These are phyloP conservation scores for Stellera chamaejasme DNA, from an alignment of 345 rosid species.

Conservation along the genomic window DNA sequence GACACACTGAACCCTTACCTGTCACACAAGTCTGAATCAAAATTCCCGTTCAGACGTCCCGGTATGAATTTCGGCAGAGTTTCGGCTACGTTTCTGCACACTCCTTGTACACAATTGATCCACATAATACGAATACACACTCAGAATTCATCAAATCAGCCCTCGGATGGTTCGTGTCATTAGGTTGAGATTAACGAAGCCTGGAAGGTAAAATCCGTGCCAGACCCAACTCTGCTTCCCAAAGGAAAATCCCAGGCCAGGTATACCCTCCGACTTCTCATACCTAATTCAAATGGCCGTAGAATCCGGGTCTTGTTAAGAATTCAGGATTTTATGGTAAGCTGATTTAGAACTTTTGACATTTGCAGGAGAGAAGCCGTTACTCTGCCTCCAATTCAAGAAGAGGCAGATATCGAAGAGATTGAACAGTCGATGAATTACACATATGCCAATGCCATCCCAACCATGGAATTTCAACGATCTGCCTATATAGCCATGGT, in stretches of 20 bases:
- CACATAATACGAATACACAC: no score
- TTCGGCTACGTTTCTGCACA: no score
- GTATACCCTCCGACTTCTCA: constrained; percentile 20
- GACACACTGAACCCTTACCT: no score
- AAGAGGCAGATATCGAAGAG: constrained; percentile 44
- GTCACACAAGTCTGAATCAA: no score
- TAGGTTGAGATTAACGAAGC: constrained; percentile 83
- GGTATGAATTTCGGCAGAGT: no score
- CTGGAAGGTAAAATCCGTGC: constrained; percentile 51
- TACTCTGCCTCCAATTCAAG: constrained; percentile 48
- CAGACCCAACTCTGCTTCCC: constrained; percentile 63
- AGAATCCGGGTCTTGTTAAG: neutral
- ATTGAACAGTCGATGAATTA: constrained; percentile 38
- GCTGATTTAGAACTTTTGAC: constrained; percentile 5
- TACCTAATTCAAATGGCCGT: neutral
- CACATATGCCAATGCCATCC: constrained; percentile 25
- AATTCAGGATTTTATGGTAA: constrained; percentile 2
- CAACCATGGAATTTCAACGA: constrained; percentile 45
- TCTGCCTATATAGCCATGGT: constrained; percentile 63
- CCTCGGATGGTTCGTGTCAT: neutral
- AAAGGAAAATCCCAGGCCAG: constrained; percentile 64
- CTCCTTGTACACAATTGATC: no score
- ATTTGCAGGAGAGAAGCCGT: constrained; percentile 68
- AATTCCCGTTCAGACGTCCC: no score
- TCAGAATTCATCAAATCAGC: no score